Evolutionary conservation across 2,329 filamentous ascomycete genomes (phyloP), one percentile per base, ranked within the genome.

Genomic region (Diplocarpon rosae): DNA sequence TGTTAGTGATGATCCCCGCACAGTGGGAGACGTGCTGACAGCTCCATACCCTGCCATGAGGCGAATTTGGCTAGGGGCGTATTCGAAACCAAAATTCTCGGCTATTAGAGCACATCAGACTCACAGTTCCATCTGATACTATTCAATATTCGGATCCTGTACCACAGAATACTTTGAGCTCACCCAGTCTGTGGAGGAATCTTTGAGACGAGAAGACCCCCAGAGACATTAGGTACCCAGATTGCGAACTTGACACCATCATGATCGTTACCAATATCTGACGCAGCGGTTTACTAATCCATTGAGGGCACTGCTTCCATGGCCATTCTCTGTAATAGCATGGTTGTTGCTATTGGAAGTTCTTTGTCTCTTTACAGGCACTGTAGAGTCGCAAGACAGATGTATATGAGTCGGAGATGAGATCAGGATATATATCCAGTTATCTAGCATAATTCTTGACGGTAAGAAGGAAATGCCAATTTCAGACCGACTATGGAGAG

Each of bases 181-280:
- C 42, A 58, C 50, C 47, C 47, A 0, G 70, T 73, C 16, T 59
- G 62, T 49, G 73, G 70, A 3, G 66, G 65, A 40, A 73, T 72
- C 51, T 73, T 73, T 47, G 65, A 69, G 33, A 73, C 70, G 11
- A 74, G 70, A 1, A 74, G 63, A 10, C 70, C 70, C 24, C 70
- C 71, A 0, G 69, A 72, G 3, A 73, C 71, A 48, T 73, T 73
- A 13, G 70, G 71, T 0, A 73, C 69, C 70, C 70, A 73, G 56
- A 72, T 73, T 9, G 69, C 69, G 53, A 71, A 70, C 31, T 69
- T 65, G 37, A 71, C 56, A 3, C 68, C 62, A 28, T 66, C 59
- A 1, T 66, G 64, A 39, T 68, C 63, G 41, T 63, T 54, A 43
- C 70, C 71, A 36, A 70, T 60, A 42, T 66, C 56, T 54, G 62